Percentiles rank a stretch among this genome's conserved stretches.
Conservation (phyloP, 768 basidiomycete genomes). For the Dioszegia aurantiaca region DNA sequence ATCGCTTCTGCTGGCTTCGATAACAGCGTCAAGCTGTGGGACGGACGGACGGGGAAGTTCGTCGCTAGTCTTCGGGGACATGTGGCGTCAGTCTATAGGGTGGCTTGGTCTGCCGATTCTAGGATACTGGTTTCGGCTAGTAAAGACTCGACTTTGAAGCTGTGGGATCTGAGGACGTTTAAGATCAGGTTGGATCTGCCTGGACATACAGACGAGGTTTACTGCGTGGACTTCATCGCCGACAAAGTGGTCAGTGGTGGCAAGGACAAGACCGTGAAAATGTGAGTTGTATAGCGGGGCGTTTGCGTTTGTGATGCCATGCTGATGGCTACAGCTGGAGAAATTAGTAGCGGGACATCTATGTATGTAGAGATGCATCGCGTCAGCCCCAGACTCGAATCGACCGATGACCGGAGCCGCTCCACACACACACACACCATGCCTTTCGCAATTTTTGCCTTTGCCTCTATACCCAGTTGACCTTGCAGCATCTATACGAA, state of each 20-base stretch:
- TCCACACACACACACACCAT: too few species aligned
- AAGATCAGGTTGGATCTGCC: constrained; percentile 92
- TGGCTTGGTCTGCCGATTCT: constrained; percentile 94
- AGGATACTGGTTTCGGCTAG: constrained; percentile 88
- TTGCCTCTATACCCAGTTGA: too few species aligned
- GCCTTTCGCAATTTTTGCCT: too few species aligned
- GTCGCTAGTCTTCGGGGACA: constrained; percentile 87
- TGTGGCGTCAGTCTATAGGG: constrained; percentile 86
- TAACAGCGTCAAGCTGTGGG: constrained; percentile 87
- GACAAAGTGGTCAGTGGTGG: constrained; percentile 99
- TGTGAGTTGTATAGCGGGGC: constrained; percentile 68
- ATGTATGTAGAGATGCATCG: too few species aligned
- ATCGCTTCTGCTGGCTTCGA: constrained; percentile 91
- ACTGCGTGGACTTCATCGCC: constrained; percentile 97
- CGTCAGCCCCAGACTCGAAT: too few species aligned
- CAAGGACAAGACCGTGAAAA: constrained; percentile 83
- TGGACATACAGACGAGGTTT: constrained; percentile 96
- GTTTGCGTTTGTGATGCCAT: background rate
- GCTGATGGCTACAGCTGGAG: constrained; percentile 16
- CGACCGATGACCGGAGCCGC: too few species aligned
- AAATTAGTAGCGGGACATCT: too few species aligned
- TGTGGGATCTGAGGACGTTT: constrained; percentile 95
- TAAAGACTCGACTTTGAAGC: constrained; percentile 93
- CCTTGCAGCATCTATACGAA: too few species aligned
- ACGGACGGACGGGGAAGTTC: constrained; percentile 66